Percentiles rank a stretch among this genome's conserved stretches.
Conservation (phyloP, 257 asterid genomes). For the Leptodermis oblonga region DNA sequence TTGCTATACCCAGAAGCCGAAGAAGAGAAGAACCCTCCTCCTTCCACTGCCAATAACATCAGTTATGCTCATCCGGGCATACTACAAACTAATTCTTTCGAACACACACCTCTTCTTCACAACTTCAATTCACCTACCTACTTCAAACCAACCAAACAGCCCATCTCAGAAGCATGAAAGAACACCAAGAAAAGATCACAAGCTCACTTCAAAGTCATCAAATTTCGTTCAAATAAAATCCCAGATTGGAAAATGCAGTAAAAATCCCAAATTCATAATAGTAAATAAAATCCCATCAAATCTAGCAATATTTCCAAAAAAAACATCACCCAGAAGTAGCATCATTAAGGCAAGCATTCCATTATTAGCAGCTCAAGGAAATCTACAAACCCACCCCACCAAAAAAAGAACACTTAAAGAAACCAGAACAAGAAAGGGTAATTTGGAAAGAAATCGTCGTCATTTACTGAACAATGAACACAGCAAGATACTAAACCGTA, state of each 20-base stretch:
- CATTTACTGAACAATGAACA: constrained; percentile 1
- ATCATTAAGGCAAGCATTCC: constrained; percentile 1
- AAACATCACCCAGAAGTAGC: background rate
- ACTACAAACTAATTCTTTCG: constrained; percentile 24
- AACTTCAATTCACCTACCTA: constrained; percentile 19
- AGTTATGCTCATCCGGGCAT: constrained; percentile 81
- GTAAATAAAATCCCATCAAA: background rate
- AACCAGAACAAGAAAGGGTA: background rate
- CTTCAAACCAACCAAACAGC: constrained; percentile 8
- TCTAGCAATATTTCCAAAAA: background rate
- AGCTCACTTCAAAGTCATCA: constrained; percentile 2
- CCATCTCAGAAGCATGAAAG: background rate
- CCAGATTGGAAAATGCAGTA: background rate
- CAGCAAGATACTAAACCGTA: background rate
- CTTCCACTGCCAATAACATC: constrained; percentile 98
- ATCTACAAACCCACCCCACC: background rate
- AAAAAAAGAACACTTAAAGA: background rate
- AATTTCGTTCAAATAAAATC: background rate
- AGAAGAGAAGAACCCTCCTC: constrained; percentile 99
- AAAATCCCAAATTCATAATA: background rate
- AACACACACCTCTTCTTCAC: constrained; percentile 10
- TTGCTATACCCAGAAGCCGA: constrained; percentile 98
- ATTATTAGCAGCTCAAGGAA: background rate
- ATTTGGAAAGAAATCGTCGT: background rate
- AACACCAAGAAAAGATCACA: background rate